These are phyloP conservation scores for Termitomyces sp. DNA, from an alignment of 768 basidiomycete genomes.

Conservation along the genomic window DNA sequence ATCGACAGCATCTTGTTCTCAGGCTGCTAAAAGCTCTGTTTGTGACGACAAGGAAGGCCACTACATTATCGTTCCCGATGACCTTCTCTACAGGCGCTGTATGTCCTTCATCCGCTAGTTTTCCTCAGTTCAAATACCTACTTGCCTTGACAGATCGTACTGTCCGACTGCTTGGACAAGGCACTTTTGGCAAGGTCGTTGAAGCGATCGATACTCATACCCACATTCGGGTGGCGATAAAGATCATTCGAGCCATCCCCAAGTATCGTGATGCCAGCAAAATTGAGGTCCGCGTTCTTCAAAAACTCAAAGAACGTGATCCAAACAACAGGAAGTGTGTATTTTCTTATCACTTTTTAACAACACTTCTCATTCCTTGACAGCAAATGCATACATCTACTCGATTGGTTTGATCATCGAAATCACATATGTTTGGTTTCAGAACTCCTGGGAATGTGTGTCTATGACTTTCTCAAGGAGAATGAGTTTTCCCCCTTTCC, in stretches of 20 bases:
- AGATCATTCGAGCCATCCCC: slow-evolving; percentile 97
- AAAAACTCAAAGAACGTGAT: slow-evolving; percentile 87
- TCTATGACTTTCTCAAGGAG: slow-evolving; percentile 98
- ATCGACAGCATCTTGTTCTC: slow-evolving; percentile 22
- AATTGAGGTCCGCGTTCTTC: slow-evolving; percentile 94
- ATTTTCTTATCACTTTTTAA: background rate
- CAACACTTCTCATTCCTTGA: slow-evolving; percentile 15
- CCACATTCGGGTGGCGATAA: slow-evolving; percentile 84
- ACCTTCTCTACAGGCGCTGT: slow-evolving; percentile 86
- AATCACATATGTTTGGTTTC: slow-evolving; percentile 98
- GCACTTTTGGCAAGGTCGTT: slow-evolving; percentile 98
- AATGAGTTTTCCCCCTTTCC: slow-evolving; percentile 97
- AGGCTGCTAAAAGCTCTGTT: slow-evolving; percentile 63
- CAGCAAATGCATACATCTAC: slow-evolving; percentile 97
- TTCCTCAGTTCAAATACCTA: slow-evolving; percentile 11
- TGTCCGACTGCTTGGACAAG: slow-evolving; percentile 87
- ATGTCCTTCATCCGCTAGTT: slow-evolving; percentile 24
- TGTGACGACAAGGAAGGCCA: slow-evolving; percentile 99
- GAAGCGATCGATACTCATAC: slow-evolving; percentile 82
- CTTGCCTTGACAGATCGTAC: slow-evolving; percentile 68
- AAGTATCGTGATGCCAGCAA: slow-evolving; percentile 99
- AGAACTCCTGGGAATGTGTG: slow-evolving; percentile 93
- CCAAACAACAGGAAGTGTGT: slow-evolving; percentile 84
- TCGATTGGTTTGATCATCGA: slow-evolving; percentile 93
- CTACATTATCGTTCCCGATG: slow-evolving; percentile 91